phyloP scores from a whole-genome alignment of 192 early-diverging fungal species.

The Backusella parvicylindrica region DNA sequence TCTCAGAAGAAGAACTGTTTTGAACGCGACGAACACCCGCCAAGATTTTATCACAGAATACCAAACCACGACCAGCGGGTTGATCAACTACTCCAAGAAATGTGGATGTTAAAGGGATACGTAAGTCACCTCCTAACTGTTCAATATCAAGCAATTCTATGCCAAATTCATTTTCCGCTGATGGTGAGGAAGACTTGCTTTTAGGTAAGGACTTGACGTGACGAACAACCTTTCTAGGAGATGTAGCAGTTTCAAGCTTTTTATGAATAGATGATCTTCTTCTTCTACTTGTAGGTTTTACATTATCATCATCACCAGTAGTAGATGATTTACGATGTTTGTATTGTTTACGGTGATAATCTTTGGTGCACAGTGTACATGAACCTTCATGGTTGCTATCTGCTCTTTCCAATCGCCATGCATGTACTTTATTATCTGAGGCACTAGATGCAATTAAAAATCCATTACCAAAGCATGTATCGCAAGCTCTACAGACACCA shows the following conservation, averaged over 20 bases:
- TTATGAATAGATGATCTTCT: not conserved
- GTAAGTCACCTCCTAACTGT: constrained; percentile 20
- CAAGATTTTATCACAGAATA: constrained; percentile 29
- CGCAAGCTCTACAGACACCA: constrained; percentile 15
- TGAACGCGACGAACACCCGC: constrained; percentile 23
- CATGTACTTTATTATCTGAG: constrained; percentile 18
- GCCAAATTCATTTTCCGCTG: not conserved
- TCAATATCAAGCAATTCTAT: constrained; percentile 32
- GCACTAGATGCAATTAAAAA: constrained; percentile 32
- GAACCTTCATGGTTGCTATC: constrained; percentile 5
- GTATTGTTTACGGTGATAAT: constrained; percentile 21
- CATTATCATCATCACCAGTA: not conserved
- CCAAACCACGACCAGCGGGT: constrained; percentile 10
- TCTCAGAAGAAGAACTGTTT: not conserved
- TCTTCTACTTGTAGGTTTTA: not conserved
- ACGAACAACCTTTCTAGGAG: not conserved
- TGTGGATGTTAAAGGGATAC: constrained; percentile 10
- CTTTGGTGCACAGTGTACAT: constrained; percentile 21
- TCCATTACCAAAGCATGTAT: constrained; percentile 32
- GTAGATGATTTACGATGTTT: not conserved
- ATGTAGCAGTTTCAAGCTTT: not conserved
- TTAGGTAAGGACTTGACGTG: not conserved
- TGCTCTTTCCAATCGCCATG: constrained; percentile 27
- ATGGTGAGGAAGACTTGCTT: not conserved
- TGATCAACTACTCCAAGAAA: constrained; percentile 29